Percentiles rank a stretch among this genome's conserved stretches.
Evolutionary conservation across 345 rosid species (phyloP).

Genomic region (Salix udensis): DNA sequence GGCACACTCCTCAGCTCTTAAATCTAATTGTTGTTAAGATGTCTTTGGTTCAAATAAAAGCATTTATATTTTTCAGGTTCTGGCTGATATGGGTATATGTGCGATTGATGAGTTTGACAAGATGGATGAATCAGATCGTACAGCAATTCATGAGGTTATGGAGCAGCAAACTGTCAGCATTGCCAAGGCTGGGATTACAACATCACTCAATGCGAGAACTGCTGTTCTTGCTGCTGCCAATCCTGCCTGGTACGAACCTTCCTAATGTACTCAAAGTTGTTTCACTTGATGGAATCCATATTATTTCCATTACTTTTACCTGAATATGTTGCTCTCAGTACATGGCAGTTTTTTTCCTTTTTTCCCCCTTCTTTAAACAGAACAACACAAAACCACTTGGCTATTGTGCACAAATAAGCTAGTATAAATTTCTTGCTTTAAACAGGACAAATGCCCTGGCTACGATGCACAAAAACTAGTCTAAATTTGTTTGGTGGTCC

Average conservation of each 20-base stretch:
- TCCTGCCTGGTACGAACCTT: constrained; percentile 81
- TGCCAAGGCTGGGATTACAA: constrained; percentile 98
- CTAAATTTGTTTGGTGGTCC: constrained; percentile 2
- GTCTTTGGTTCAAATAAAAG: constrained; percentile 10
- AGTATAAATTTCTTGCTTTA: background rate
- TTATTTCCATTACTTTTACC: background rate
- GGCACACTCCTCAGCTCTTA: background rate
- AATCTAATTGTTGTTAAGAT: constrained; percentile 6
- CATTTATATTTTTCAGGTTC: constrained; percentile 53
- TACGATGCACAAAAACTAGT: background rate
- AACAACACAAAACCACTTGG: background rate
- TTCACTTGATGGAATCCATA: background rate
- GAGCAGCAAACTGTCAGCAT: constrained; percentile 99
- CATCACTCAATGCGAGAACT: constrained; percentile 94
- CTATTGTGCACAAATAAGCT: no score
- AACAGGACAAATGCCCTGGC: background rate
- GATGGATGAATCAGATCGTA: constrained; percentile 99
- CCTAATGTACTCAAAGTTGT: constrained; percentile 1
- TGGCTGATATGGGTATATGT: constrained; percentile 99
- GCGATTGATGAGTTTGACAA: constrained; percentile 99
- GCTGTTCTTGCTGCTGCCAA: constrained; percentile 98
- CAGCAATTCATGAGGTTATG: constrained; percentile 98
- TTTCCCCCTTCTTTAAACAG: background rate
- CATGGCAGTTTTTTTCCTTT: background rate
- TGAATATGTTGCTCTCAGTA: background rate